Conservation (phyloP, 495 filamentous ascomycete species). For the Annulohypoxylon bovei region DNA sequence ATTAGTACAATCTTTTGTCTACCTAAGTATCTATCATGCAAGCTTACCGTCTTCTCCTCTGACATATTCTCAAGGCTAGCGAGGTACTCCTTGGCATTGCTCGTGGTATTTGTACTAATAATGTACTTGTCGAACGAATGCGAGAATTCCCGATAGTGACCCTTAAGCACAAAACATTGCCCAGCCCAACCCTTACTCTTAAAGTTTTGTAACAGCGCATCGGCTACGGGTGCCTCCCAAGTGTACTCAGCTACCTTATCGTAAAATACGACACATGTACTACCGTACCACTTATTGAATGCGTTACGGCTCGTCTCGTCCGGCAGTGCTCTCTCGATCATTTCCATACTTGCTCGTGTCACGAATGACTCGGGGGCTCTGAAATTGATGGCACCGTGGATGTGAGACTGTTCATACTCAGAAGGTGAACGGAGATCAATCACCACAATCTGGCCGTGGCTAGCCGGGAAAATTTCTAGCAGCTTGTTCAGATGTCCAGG, state of each 20-base stretch:
- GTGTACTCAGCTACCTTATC: constrained; percentile 55
- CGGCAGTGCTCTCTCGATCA: constrained; percentile 59
- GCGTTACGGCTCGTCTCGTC: constrained; percentile 55
- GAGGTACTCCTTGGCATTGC: constrained; percentile 53
- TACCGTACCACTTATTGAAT: constrained; percentile 57
- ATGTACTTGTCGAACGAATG: constrained; percentile 58
- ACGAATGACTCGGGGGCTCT: constrained; percentile 56
- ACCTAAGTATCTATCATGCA: neutral
- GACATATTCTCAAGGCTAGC: constrained; percentile 49
- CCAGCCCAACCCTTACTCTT: constrained; percentile 55
- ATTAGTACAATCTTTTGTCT: constrained; percentile 8
- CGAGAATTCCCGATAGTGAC: constrained; percentile 60
- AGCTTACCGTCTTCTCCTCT: constrained; percentile 46
- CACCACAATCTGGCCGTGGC: constrained; percentile 54
- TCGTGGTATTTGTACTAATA: constrained; percentile 51
- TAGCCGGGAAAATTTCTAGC: constrained; percentile 56
- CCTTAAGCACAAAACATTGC: constrained; percentile 59
- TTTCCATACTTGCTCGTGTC: constrained; percentile 53
- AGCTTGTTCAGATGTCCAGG: constrained; percentile 58
- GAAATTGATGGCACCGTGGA: constrained; percentile 59
- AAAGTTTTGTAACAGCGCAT: constrained; percentile 52
- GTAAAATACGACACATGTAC: constrained; percentile 60
- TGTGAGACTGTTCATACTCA: constrained; percentile 59
- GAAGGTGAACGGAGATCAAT: constrained; percentile 55
- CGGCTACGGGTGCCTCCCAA: constrained; percentile 59